Evolutionary conservation across 2,329 filamentous ascomycete species (phyloP), one percentile per base, ranked within the genome.

Genomic region (Talaromyces sp.): DNA sequence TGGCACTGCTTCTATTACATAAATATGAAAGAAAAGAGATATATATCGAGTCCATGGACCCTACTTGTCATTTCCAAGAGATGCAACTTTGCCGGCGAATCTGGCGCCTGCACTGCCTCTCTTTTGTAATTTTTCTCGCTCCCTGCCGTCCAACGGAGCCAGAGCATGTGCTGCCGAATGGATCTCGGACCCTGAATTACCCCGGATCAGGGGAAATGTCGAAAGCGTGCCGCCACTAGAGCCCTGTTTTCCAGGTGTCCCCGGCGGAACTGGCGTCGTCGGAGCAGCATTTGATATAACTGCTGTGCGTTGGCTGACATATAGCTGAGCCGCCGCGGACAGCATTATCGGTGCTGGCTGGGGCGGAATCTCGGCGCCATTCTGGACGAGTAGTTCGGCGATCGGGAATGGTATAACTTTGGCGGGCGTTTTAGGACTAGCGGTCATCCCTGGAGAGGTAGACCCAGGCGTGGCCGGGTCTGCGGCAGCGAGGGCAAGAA

Each of bases 341-440:
- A 99, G 83, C 0, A 92, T 92, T 67, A 98, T 93, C 0, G 91
- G 89, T 0, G 93, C 91, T 63, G 90, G 82, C 2, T 86, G 80
- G 1, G 81, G 72, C 0, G 95, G 94, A 36, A 98, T 89, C 65
- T 96, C 90, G 3, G 93, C 93, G 16, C 95, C 95, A 70, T 99
- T 98, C 69, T 98, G 96, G 14, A 96, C 82, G 14, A 99, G 83
- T 63, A 99, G 79, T 75, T 99, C 95, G 14, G 95, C 95, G 50
- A 98, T 83, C 0, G 95, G 88, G 73, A 99, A 99, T 0, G 93
- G 85, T 8, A 87, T 82, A 3, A 81, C 73, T 68, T 76, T 75
- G 61, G 72, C 75, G 5, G 74, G 78, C 56, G 70, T 72, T 16
- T 71, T 67, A 59, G 68, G 65, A 36, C 61, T 72, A 57, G 79